Evolutionary conservation across 1,284 basidiomycete genomes (phyloP), one percentile per base, ranked within the genome.

Genomic region (Heterobasidion annosum): DNA sequence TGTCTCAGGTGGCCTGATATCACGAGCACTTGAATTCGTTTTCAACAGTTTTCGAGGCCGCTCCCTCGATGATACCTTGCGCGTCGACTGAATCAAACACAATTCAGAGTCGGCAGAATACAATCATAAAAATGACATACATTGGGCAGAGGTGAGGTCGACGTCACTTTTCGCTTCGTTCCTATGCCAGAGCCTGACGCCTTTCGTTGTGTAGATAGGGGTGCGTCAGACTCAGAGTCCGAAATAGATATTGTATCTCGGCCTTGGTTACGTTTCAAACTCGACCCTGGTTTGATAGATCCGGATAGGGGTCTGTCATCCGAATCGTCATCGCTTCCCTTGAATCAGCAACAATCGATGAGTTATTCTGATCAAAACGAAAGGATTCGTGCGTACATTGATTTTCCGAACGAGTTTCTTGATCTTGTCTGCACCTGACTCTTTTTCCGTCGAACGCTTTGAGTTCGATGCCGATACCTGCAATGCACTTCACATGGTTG

Each of bases 371-470:
- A 10, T 18, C 40, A 32, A 16, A 13, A 19, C 1, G 35, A 16
- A 15, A 13, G n/a, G n/a, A n/a, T 16, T 16, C n/a, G n/a, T 13
- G 15, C 34, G 18, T 12, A 25, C 50, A 13, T 51, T 51, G 16
- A 51, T 42, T n/a, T 34, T 34, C n/a, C 43, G 34, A 37, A 51
- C 50, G 42, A 51, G 43, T 18, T 51, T 32, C 50, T 42, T 42
- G 37, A 51, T 8, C 19, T 51, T 13, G 10, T 51, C 15, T 5
- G 43, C n/a, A 10, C 48, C 32, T 37, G 18, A 32, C 42, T 43
- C 16, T 40, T 34, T 53, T 16, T 18, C n/a, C 16, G n/a, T 47
- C 1, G 19, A n/a, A 13, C 32, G 32, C 34, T 52, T 43, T n/a
- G 37, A 16, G 19, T 52, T 44, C 8, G 16, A 12, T 7, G 25